Evolutionary conservation across 2,329 filamentous ascomycete genomes (phyloP).

Genomic region (Monosporascus ibericus): DNA sequence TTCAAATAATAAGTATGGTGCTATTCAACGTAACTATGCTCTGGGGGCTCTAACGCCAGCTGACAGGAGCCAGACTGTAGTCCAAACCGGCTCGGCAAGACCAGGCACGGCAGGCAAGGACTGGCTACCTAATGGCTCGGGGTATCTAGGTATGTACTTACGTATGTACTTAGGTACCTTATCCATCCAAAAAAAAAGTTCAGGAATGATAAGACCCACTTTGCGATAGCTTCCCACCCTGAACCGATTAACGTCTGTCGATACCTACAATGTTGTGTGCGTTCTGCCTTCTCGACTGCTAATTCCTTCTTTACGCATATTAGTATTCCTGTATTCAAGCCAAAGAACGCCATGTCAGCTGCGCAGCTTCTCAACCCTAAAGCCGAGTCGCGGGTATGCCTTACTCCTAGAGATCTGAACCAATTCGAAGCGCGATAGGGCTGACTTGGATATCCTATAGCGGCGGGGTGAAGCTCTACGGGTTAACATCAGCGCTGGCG

Average conservation of each 20-base stretch:
- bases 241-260: neutral
- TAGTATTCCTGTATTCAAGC: neutral
- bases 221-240: conserved; percentile 7
- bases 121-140: too few species aligned
- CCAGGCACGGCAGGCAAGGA: too few species aligned
- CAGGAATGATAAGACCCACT: conserved; percentile 8
- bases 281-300: neutral
- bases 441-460: conserved; percentile 47
- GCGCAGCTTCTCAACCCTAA: conserved; percentile 98
- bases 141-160: too few species aligned
- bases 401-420: conserved; percentile 14
- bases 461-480: conserved; percentile 92
- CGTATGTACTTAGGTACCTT: neutral
- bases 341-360: conserved; percentile 69
- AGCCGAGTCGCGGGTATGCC: conserved; percentile 87
- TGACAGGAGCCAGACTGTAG: neutral
- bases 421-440: conserved; percentile 8
- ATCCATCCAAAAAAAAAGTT: conserved; percentile 16
- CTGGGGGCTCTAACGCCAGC: too few species aligned
- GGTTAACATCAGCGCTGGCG: conserved; percentile 95
- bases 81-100: neutral
- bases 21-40: too few species aligned
- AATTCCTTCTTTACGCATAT: neutral
- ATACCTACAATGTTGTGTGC: neutral
- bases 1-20: too few species aligned